Base-by-base conservation (phyloP, 345 rosid species). In the Trapa incisa region DNA sequence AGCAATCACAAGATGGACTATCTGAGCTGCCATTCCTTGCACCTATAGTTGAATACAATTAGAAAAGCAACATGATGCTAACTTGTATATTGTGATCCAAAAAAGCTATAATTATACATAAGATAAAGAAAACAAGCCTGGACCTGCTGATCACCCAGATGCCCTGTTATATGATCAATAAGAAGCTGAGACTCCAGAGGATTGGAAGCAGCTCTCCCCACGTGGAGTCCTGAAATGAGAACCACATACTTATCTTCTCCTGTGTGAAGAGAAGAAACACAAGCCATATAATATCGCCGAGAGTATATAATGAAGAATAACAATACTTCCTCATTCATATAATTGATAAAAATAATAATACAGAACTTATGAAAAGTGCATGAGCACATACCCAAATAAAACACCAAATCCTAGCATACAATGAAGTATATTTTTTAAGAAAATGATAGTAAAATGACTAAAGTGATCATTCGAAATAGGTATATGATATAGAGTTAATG, bases 141-240 rank as follows among this genome's bases (percentile, higher is more conserved):
- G 78, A 91, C 99, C 97, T 86, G 76, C 67, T 89, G 92, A 74
- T 91, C 93, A 64, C 96, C 92, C 29, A 89, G 80, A 81, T 94
- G 88, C 52, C 97, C 99, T 35, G 96, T 91, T 79, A 94, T 84
- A 72, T 91, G 97, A 78, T 94, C 99, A 68, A 94, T 86, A 76
- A 94, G 90, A 82, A 94, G 96, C 86, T 94, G 99, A 80, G 79
- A 83, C 67, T 80, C 88, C 64, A 94, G 93, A 50, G 99, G 99
- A 69, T 87, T 91, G 67, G 87, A 86, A 61, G 67, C 73, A 65
- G 72, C 77, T 78, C 86, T 84, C 62, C 99, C 97, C 71, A 89
- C 79, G 72, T 77, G 73, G 42, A 94, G 78, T 65, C 99, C 97
- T 37, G 97, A 94, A 68, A 94, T 71, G 76, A 94, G 82, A 76